Evolutionary conservation across 2,329 filamentous ascomycete genomes (phyloP).

Genomic region (Fusarium miscanthi): DNA sequence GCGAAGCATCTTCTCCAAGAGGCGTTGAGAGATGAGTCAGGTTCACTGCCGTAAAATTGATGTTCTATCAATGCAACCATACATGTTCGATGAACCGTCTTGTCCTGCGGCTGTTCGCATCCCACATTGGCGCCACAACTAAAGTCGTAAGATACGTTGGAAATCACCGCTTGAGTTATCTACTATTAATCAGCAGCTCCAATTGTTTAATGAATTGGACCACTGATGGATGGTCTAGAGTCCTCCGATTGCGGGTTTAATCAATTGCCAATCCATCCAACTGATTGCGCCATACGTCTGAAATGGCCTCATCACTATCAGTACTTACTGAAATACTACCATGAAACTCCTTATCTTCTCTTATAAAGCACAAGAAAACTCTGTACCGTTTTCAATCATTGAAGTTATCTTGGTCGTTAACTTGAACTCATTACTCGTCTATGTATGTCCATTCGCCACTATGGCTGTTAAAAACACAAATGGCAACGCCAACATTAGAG

Average conservation of each 20-base stretch:
- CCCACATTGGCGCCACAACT: neutral
- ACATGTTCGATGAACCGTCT: neutral
- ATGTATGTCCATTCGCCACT: neutral
- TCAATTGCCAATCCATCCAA: conserved; percentile 32
- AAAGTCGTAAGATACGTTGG: neutral
- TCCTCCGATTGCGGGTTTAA: neutral
- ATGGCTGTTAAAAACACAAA: conserved; percentile 39
- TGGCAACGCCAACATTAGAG: conserved; percentile 25
- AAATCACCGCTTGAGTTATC: neutral
- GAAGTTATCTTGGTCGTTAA: neutral
- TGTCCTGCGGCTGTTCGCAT: neutral
- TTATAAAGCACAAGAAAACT: neutral
- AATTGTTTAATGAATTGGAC: neutral
- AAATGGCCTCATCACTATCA: conserved; percentile 30
- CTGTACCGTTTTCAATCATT: neutral
- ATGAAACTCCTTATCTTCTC: neutral
- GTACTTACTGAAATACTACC: neutral
- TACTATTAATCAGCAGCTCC: neutral
- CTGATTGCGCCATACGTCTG: conserved; percentile 39
- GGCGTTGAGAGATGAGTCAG: neutral
- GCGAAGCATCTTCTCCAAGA: neutral
- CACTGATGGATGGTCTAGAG: neutral
- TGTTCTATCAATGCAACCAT: neutral
- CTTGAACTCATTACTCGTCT: neutral
- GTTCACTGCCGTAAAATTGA: neutral